Conservation (phyloP, 352 stramenopile species). For the Pythium phragmiticola region DNA sequence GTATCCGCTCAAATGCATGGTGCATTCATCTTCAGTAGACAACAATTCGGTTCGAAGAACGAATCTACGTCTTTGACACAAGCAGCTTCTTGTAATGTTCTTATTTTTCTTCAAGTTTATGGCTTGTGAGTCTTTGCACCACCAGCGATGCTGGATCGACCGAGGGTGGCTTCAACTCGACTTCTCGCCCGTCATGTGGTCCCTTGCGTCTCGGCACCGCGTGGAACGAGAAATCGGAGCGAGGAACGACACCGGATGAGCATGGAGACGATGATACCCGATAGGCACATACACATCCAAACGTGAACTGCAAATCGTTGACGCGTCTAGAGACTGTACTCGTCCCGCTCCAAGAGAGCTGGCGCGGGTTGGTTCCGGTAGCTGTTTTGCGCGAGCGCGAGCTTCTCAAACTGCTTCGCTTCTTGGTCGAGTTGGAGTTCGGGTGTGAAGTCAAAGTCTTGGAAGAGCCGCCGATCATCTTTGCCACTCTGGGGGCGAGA, state of each 20-base stretch:
- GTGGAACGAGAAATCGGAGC: background rate
- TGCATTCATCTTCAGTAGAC: no score
- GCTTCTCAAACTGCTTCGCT: slow-evolving; percentile 84
- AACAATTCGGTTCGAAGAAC: no score
- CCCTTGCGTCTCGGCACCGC: background rate
- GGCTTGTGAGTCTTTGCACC: slow-evolving; percentile 1
- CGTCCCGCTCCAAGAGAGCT: slow-evolving; percentile 68
- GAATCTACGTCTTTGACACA: no score
- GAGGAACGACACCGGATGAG: background rate
- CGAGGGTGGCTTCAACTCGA: background rate
- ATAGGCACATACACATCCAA: slow-evolving; percentile 12
- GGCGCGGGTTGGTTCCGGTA: slow-evolving; percentile 77
- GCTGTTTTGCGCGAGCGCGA: slow-evolving; percentile 79
- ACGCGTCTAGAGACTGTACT: slow-evolving; percentile 72
- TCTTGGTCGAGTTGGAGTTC: slow-evolving; percentile 80
- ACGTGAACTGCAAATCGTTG: slow-evolving; percentile 14
- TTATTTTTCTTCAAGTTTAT: slow-evolving; percentile 10
- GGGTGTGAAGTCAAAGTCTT: slow-evolving; percentile 87
- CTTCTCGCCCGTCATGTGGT: background rate
- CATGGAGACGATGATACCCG: background rate
- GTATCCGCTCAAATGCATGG: no score
- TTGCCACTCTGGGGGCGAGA: slow-evolving; percentile 47
- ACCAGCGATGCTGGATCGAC: background rate
- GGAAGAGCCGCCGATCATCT: slow-evolving; percentile 74
- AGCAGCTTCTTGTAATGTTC: background rate